Conservation (phyloP, 345 rosid genomes). For the Syzygium jambos region DNA sequence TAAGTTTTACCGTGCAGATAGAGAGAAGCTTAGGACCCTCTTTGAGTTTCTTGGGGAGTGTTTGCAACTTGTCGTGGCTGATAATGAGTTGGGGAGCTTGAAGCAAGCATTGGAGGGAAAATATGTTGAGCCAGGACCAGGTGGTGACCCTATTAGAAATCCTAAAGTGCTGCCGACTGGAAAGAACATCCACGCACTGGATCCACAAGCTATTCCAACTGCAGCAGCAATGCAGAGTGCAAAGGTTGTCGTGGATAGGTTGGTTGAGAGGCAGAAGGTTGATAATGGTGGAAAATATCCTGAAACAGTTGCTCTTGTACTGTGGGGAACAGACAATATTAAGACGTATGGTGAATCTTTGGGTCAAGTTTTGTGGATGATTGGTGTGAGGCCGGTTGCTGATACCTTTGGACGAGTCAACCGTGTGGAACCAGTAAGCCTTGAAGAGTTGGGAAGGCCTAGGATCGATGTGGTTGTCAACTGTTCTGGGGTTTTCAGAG, state of each 20-base stretch:
- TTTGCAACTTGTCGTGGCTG: constrained; percentile 82
- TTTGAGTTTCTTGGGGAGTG: constrained; percentile 86
- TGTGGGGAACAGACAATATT: constrained; percentile 98
- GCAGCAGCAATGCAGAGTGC: constrained; percentile 98
- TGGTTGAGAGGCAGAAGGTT: constrained; percentile 79
- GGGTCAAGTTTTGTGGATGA: constrained; percentile 98
- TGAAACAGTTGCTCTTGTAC: constrained; percentile 87
- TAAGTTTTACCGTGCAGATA: constrained; percentile 80
- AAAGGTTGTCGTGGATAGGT: constrained; percentile 77
- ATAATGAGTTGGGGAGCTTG: constrained; percentile 83
- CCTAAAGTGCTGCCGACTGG: constrained; percentile 98
- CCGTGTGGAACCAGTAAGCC: constrained; percentile 80
- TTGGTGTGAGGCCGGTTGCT: constrained; percentile 83
- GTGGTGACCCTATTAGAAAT: constrained; percentile 97
- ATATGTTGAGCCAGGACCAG: constrained; percentile 95
- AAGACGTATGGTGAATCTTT: constrained; percentile 97
- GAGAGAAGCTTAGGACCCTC: constrained; percentile 68
- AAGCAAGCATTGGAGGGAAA: constrained; percentile 96
- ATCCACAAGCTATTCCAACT: constrained; percentile 97
- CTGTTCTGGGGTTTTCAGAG: constrained; percentile 98
- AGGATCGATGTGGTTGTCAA: constrained; percentile 97
- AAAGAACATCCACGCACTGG: constrained; percentile 96
- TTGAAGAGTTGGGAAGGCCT: constrained; percentile 97
- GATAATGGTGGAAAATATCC: constrained; percentile 93
- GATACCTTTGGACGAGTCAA: constrained; percentile 93